Conservation (phyloP, 73 alveolate species). For the Strombidium stylifer region DNA sequence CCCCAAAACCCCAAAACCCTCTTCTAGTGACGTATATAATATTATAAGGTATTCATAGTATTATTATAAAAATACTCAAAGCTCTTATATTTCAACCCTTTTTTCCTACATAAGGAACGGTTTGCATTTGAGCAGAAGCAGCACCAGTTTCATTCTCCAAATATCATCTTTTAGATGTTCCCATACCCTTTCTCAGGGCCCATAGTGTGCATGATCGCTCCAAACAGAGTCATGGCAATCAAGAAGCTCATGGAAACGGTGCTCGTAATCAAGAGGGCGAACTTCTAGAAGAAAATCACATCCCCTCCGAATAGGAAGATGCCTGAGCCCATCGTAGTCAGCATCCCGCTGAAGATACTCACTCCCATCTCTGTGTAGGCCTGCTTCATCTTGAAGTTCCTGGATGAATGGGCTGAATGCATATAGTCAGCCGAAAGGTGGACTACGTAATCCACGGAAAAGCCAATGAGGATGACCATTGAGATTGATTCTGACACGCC, state of each 20-base stretch:
- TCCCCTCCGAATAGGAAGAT: not conserved
- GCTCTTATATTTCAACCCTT: too few relatives aligned
- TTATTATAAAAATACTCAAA: too few relatives aligned
- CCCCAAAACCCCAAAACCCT: too few relatives aligned
- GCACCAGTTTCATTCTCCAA: too few relatives aligned
- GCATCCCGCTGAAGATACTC: constrained; percentile 27
- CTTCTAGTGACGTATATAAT: too few relatives aligned
- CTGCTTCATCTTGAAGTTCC: not conserved
- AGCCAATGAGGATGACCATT: constrained; percentile 24
- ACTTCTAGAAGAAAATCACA: not conserved
- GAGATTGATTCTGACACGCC: constrained; percentile 30
- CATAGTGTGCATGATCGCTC: not conserved
- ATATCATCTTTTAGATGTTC: too few relatives aligned
- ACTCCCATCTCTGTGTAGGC: constrained; percentile 20
- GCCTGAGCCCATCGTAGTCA: constrained; percentile 15
- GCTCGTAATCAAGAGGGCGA: not conserved
- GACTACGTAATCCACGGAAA: constrained; percentile 40
- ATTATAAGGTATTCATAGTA: too few relatives aligned
- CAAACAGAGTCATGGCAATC: not conserved
- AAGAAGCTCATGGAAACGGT: not conserved
- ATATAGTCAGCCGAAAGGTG: constrained; percentile 14
- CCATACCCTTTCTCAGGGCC: not conserved
- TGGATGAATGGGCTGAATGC: not conserved
- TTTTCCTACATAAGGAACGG: too few relatives aligned
- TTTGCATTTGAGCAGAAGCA: too few relatives aligned